These are phyloP conservation scores for Eucalyptus tenuipes DNA, from an alignment of 345 rosid species.

Conservation along the genomic window DNA sequence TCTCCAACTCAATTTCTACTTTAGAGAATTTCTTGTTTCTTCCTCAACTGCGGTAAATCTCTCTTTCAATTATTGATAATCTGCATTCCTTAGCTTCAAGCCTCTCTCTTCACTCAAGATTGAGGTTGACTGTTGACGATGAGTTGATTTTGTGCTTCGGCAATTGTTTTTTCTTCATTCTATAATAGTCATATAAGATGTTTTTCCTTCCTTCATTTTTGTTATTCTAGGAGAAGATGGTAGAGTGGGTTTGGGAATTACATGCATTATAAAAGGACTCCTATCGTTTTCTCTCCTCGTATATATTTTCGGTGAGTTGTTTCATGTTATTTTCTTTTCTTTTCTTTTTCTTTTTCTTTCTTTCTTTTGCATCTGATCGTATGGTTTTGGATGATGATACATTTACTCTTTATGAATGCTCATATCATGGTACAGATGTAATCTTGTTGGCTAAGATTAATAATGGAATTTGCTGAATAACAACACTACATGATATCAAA, in stretches of 20 bases:
- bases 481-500: background rate
- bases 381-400: background rate
- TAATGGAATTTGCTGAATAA: background rate
- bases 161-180: background rate
- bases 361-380: background rate
- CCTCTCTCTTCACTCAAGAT: background rate
- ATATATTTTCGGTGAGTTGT: background rate
- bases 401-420: background rate
- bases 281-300: background rate
- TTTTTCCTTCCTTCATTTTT: background rate
- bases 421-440: background rate
- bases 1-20: background rate
- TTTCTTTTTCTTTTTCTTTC: background rate
- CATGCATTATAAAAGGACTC: background rate
- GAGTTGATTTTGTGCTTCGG: background rate
- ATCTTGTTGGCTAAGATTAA: background rate
- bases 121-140: background rate
- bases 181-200: background rate
- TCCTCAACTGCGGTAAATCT: background rate
- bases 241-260: background rate
- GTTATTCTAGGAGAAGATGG: background rate
- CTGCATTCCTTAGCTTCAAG: background rate
- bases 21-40: background rate
- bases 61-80: background rate
- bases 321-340: background rate